phyloP scores from a whole-genome alignment of 1,284 basidiomycete species.

The Ganoderma meredithae region DNA sequence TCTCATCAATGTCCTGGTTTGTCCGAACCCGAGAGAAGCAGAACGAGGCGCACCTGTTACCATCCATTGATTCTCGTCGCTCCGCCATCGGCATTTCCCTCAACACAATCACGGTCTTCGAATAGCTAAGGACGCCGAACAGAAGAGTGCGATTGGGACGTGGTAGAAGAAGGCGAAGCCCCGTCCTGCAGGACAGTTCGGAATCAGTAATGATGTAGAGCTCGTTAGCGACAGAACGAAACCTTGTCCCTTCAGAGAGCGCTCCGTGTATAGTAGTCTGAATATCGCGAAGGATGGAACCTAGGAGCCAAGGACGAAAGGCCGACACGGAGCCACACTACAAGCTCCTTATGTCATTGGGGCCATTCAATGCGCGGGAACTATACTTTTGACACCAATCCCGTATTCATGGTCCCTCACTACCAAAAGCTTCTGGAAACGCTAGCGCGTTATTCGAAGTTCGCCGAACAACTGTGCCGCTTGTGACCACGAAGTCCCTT shows the following conservation, averaged over 20 bases:
- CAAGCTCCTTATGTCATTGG: neutral
- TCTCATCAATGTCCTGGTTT: neutral
- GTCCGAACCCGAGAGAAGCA: neutral
- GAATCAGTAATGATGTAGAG: neutral
- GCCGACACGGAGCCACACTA: neutral
- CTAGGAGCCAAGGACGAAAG: neutral
- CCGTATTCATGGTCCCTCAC: neutral
- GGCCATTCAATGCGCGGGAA: neutral
- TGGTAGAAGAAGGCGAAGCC: conserved; percentile 5
- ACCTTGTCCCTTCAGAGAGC: neutral
- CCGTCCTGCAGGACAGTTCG: neutral
- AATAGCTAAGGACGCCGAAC: neutral
- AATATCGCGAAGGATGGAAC: neutral
- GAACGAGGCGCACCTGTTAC: neutral
- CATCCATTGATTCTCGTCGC: neutral
- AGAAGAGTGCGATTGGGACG: conserved; percentile 2
- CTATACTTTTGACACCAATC: neutral
- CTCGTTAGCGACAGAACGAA: neutral
- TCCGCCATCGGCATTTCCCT: conserved; percentile 3
- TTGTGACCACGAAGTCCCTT: neutral
- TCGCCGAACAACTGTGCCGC: neutral
- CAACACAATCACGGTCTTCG: neutral
- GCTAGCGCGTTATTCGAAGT: neutral
- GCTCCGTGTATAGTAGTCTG: neutral
- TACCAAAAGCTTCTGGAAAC: neutral